Base-by-base conservation (phyloP, 23 red algal genomes). In the Gracilariopsis chorda region DNA sequence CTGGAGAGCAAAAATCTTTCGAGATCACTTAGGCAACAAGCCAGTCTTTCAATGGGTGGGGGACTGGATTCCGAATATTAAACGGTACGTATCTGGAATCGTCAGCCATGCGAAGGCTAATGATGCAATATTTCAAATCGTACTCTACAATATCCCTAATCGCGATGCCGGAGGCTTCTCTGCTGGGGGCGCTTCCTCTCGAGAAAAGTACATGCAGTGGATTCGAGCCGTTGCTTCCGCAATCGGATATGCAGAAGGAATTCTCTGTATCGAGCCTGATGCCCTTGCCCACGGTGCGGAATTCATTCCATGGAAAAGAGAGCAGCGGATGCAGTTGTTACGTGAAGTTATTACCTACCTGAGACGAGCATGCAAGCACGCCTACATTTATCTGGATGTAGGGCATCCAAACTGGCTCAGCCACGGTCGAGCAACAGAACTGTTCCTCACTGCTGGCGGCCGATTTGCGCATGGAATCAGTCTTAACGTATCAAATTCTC, bases 121-220 rank as follows among this genome's bases (percentile, higher is more conserved):
- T 35, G 27, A 78, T 4, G 71, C 69, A 37, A 32, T 89, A 4
- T 89, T 58, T 44, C 71, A 78, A 56, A 78, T 89, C 23, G 84
- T 76, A 34, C 2, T 89, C 30, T 89, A 89, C 56, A 89, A 89
- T 25, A 77, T 89, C 36, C 84, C 84, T 8, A 89, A 89, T 29
- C 68, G 84, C 23, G 84, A 89, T 51, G 51, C 69, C 5, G 84
- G 84, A 7, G 84, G 84, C 4, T 88, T 78, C 53, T 89, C 84
- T 39, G 65, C 84, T 42, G 84, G 84, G 5, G 84, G 84, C 37
- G 65, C 84, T 76, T 47, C 56, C 16, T 77, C 69, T 9, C 46
- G 33, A 59, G 44, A 73, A 14, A 6, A 57, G 12, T 89, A 89
- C 44, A 42, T 89, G 57, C 35, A 57, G 23, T 89, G 84, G 84